A percentile compares a stretch with the other conserved stretches of the same genome.
phyloP scores from a whole-genome alignment of 495 filamentous ascomycete species.

The Zalerion maritima region DNA sequence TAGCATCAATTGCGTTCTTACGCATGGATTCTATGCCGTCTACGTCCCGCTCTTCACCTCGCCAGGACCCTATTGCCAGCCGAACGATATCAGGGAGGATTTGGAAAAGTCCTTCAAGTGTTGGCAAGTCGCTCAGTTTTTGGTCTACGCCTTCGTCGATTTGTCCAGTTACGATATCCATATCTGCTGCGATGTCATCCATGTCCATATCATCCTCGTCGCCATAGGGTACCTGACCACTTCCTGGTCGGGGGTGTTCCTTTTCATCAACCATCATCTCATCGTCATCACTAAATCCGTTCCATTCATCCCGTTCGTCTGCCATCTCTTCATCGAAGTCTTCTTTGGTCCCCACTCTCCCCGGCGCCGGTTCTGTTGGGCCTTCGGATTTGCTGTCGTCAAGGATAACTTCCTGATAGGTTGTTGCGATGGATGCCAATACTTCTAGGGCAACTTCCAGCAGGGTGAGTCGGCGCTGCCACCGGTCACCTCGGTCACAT shows the following conservation, averaged over 20 bases:
- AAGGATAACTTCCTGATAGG: constrained; percentile 26
- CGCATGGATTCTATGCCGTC: constrained; percentile 20
- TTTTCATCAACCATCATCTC: constrained; percentile 19
- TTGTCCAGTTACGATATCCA: constrained; percentile 40
- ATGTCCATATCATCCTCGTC: constrained; percentile 17
- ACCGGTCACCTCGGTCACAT: constrained; percentile 15
- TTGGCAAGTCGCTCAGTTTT: constrained; percentile 27
- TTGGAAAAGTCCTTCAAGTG: constrained; percentile 31
- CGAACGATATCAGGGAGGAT: constrained; percentile 34
- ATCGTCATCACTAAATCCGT: constrained; percentile 12
- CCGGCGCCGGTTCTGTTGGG: too few species aligned
- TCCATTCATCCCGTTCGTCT: constrained; percentile 17
- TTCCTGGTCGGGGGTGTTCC: constrained; percentile 16
- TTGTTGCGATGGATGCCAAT: constrained; percentile 43
- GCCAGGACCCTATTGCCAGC: constrained; percentile 16
- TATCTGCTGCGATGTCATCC: constrained; percentile 39
- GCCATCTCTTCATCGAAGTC: constrained; percentile 21
- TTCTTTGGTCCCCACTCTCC: constrained; percentile 13
- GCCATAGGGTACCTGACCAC: constrained; percentile 6
- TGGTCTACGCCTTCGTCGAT: constrained; percentile 18
- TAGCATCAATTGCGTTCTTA: constrained; percentile 30
- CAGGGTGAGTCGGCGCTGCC: constrained; percentile 16
- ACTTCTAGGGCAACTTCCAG: constrained; percentile 38
- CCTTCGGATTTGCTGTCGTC: constrained; percentile 8
- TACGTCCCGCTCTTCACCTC: constrained; percentile 10